Percentiles rank a stretch among this genome's conserved stretches.
These are phyloP conservation scores for Xylaria sp. DNA, from an alignment of 2,329 filamentous ascomycete species.

Conservation along the genomic window DNA sequence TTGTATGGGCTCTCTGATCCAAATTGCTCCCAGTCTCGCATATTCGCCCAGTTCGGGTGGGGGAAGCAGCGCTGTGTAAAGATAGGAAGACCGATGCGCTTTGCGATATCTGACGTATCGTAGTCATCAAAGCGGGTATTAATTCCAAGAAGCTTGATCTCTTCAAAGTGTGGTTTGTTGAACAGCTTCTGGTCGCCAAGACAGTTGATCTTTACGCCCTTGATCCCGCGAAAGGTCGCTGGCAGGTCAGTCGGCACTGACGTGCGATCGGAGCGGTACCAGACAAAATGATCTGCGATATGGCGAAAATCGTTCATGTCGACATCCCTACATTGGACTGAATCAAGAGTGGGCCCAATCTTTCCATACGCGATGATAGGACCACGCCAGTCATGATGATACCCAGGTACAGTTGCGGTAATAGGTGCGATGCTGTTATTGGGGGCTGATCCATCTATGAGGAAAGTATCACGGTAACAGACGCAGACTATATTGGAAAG, in stretches of 20 bases:
- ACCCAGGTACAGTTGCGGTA: background rate
- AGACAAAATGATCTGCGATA: conserved; percentile 31
- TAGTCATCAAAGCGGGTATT: conserved; percentile 26
- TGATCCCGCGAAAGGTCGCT: background rate
- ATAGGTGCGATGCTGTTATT: conserved; percentile 17
- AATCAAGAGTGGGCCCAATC: background rate
- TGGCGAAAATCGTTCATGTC: conserved; percentile 42
- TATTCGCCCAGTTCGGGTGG: conserved; percentile 34
- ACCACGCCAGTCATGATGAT: conserved; percentile 20
- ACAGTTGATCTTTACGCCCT: conserved; percentile 40
- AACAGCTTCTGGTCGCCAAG: conserved; percentile 36
- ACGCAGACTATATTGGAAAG: conserved; percentile 15
- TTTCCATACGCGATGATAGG: conserved; percentile 29
- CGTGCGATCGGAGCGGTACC: conserved; percentile 8
- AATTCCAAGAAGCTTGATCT: conserved; percentile 23
- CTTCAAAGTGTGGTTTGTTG: conserved; percentile 36
- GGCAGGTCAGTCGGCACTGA: background rate
- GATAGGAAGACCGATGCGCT: conserved; percentile 36
- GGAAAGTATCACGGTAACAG: conserved; percentile 13
- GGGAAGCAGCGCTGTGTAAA: conserved; percentile 32
- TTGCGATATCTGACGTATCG: conserved; percentile 35
- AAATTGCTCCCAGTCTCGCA: background rate
- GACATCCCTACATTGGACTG: conserved; percentile 33
- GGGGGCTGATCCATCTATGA: conserved; percentile 13
- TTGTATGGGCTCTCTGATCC: background rate